phyloP scores from a whole-genome alignment of 2,329 filamentous ascomycete species.

The Fusarium papillatum region DNA sequence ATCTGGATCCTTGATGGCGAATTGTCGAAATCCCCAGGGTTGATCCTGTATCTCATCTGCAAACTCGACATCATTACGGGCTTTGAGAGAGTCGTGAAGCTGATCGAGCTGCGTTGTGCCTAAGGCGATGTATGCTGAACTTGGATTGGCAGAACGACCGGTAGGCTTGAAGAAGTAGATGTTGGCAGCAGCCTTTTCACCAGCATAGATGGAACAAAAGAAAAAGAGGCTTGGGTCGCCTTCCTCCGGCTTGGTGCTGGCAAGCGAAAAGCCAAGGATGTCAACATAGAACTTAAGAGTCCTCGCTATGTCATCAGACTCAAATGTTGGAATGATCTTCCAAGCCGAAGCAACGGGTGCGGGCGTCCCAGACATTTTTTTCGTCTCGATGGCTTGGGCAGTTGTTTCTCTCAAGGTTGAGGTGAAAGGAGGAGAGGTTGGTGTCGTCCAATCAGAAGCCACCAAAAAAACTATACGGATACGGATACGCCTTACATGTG shows the following conservation, averaged over 20 bases:
- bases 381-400: conserved; percentile 2
- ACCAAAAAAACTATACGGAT: conserved; percentile 13
- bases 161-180: conserved; percentile 34
- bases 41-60: conserved; percentile 24
- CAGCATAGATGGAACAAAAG: conserved; percentile 29
- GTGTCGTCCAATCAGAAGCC: conserved; percentile 10
- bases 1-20: conserved; percentile 29
- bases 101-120: conserved; percentile 24
- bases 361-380: neutral
- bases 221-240: conserved; percentile 14
- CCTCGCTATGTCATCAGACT: conserved; percentile 28
- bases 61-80: conserved; percentile 14
- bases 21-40: conserved; percentile 33
- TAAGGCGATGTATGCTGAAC: conserved; percentile 28
- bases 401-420: neutral
- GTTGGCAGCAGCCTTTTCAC: conserved; percentile 31
- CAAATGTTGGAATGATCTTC: conserved; percentile 33
- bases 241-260: conserved; percentile 23
- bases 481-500: conserved; percentile 17
- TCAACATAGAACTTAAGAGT: conserved; percentile 23
- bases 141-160: conserved; percentile 2
- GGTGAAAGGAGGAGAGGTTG: neutral
- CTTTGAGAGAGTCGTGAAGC: conserved; percentile 21
- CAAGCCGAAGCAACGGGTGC: conserved; percentile 26
- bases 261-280: conserved; percentile 24